Base-by-base conservation (phyloP, 352 stramenopile species). In the Phytophthora kernoviae region DNA sequence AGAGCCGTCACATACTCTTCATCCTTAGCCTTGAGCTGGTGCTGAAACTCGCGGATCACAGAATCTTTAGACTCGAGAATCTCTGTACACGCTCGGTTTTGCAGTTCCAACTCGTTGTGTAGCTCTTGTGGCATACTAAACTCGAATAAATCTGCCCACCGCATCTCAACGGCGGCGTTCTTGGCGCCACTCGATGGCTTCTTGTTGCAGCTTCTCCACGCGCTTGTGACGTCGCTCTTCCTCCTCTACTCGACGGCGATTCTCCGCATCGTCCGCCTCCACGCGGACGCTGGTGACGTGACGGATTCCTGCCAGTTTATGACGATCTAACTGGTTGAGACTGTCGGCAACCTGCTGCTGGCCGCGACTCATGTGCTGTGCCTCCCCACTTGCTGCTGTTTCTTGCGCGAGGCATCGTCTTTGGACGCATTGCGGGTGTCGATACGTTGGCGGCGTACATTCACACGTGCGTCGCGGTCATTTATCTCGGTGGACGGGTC, bases 1-100 rank as follows among this genome's bases (percentile, higher is more conserved):
- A 98, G 81, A 15, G 92, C 68, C 17, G 82, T 93, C 30, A 98
- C 93, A 62, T 98, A 98, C 65, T 98, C 89, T 71, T 98, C 94
- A 56, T 98, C 94, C 57, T 98, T 98, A 24, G 69, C 73, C 48
- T 97, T 98, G 9, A 98, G 72, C 62, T 98, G 88, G 2, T 65
- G 65, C 70, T 98, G 90, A 56, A 98, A 97, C 52, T 96, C 89
- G 22, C 71, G 79, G 58, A 97, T 96, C 5, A 98, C 65, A 0
- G 62, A 64, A 58, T 97, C 88, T 70, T 98, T 98, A 2, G 80
- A 96, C 17, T 70, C 74, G 62, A 98, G 77, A 54, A 98, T 98
- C 45, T 93, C 87, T n/a, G 58, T 46, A 58, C 94, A 98, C 17
- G 88, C 77, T 15, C 62, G 67, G 27, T 94, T 94, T 67, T 98